Evolutionary conservation across 2,329 filamentous ascomycete species (phyloP).

Genomic region (Paecilomyces sp.): DNA sequence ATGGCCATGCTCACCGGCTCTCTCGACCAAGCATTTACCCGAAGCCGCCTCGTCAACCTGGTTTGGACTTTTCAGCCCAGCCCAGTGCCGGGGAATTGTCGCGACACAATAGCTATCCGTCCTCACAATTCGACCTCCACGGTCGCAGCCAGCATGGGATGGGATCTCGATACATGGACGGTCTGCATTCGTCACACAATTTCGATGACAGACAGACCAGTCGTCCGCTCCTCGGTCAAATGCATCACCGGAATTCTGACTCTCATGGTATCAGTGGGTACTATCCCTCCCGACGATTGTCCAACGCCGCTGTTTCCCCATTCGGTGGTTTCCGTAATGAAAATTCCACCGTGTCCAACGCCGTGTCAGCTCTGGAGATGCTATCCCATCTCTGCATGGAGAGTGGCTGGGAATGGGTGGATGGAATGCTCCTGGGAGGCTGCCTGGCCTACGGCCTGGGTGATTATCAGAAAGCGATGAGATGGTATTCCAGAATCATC

Average conservation of each 20-base stretch:
- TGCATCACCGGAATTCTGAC: constrained; percentile 14
- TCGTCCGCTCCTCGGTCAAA: constrained; percentile 4
- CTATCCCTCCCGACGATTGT: constrained; percentile 24
- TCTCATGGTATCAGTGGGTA: constrained; percentile 21
- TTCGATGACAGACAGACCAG: constrained; percentile 2
- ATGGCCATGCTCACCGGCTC: constrained; percentile 36
- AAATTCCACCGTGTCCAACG: constrained; percentile 46
- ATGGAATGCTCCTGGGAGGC: constrained; percentile 84
- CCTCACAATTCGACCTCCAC: constrained; percentile 26
- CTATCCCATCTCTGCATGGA: constrained; percentile 70
- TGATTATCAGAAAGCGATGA: constrained; percentile 62
- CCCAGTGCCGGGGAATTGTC: constrained; percentile 15
- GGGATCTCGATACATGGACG: neutral
- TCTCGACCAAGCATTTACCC: constrained; percentile 54
- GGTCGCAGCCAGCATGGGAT: constrained; percentile 9
- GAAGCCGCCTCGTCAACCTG: constrained; percentile 53
- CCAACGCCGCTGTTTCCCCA: constrained; percentile 24
- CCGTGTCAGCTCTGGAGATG: constrained; percentile 62
- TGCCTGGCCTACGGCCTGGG: constrained; percentile 88
- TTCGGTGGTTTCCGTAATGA: constrained; percentile 25
- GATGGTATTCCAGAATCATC: constrained; percentile 50
- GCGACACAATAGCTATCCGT: constrained; percentile 29
- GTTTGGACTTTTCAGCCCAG: constrained; percentile 40
- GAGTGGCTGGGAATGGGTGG: constrained; percentile 80
- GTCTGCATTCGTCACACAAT: neutral